Conservation (phyloP, 768 basidiomycete genomes). For the Daedalea quercina region DNA sequence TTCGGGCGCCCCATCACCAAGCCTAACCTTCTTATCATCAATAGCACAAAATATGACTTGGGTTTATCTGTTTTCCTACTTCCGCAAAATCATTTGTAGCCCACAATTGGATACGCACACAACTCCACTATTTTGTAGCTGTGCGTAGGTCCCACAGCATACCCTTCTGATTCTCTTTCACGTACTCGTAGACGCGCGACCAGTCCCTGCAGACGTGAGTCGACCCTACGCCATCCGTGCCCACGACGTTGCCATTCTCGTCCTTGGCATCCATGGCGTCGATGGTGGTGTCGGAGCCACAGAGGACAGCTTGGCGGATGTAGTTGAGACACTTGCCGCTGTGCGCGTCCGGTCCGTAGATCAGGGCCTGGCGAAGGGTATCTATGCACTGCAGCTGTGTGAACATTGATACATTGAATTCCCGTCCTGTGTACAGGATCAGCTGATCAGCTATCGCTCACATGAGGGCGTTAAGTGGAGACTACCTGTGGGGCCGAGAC, state of each 20-base stretch:
- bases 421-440: neutral
- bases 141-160: too few species aligned
- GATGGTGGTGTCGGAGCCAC: conserved; percentile 24
- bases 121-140: too few species aligned
- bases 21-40: too few species aligned
- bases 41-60: too few species aligned
- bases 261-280: conserved; percentile 14
- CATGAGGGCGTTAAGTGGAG: neutral
- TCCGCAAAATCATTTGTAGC: too few species aligned
- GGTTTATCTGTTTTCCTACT: too few species aligned
- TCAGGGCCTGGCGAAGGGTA: neutral
- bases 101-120: too few species aligned
- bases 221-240: conserved; percentile 7
- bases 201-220: conserved; percentile 23
- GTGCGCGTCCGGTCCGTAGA: neutral
- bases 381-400: neutral
- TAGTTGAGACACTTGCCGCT: conserved; percentile 25
- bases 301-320: conserved; percentile 25
- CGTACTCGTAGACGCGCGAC: conserved; percentile 19
- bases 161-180: conserved; percentile 11
- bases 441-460: neutral
- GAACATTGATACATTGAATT: neutral
- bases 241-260: neutral
- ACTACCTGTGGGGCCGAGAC: neutral
- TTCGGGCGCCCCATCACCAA: too few species aligned